A percentile compares a stretch with the other conserved stretches of the same genome.
Conservation (phyloP, 2,329 filamentous ascomycete species). For the Alternaria sp. region DNA sequence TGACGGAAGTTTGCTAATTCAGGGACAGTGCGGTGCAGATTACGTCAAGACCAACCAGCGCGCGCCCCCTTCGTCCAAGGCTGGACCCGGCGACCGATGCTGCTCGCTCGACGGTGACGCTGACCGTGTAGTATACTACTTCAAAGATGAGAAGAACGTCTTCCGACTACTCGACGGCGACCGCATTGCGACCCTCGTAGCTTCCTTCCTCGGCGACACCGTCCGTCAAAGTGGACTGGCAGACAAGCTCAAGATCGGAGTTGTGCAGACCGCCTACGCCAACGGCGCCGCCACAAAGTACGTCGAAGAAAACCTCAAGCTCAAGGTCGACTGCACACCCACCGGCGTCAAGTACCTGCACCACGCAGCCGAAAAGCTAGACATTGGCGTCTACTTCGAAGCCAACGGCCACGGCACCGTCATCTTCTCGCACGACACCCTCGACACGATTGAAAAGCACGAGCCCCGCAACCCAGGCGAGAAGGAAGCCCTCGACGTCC, state of each 20-base stretch:
- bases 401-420: constrained; percentile 98
- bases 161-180: constrained; percentile 97
- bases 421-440: constrained; percentile 85
- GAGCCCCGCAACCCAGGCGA: constrained; percentile 91
- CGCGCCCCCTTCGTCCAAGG: constrained; percentile 82
- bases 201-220: constrained; percentile 91
- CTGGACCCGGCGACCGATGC: constrained; percentile 75
- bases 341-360: constrained; percentile 98
- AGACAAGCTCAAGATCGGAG: constrained; percentile 84
- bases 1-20: constrained; percentile 10
- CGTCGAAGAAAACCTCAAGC: constrained; percentile 82
- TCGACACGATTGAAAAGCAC: constrained; percentile 77
- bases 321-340: constrained; percentile 90
- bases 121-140: constrained; percentile 95
- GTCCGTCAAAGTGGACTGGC: constrained; percentile 79
- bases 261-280: constrained; percentile 97
- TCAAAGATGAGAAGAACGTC: constrained; percentile 77
- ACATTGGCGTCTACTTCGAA: constrained; percentile 98
- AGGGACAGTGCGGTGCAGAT: constrained; percentile 81
- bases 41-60: constrained; percentile 97
- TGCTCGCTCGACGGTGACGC: constrained; percentile 95
- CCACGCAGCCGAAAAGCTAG: constrained; percentile 93
- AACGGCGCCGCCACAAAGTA: constrained; percentile 95
- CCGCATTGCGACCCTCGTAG: constrained; percentile 92
- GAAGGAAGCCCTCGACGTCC: constrained; percentile 83